Base-by-base conservation (phyloP, 2,329 filamentous ascomycete genomes). In the Aspergillus amoenus region DNA sequence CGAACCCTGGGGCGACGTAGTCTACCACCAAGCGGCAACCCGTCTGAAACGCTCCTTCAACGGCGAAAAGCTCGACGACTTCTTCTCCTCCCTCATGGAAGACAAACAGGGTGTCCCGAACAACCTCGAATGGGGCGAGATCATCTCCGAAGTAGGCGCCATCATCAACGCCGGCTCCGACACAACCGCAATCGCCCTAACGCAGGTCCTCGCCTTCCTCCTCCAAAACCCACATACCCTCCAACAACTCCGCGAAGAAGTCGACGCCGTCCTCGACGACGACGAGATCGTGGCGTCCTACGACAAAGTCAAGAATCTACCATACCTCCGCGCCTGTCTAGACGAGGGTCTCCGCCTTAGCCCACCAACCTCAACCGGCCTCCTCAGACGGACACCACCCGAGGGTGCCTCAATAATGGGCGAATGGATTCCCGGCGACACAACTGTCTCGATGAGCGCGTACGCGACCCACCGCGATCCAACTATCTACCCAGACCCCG, bases 61-160 rank as follows among this genome's bases (percentile, higher is more conserved):
- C 0, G 81, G 81, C 13, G 82, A 85, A 66, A 80, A 80, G 57
- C 72, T 84, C 0, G 77, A 82, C 51, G 83, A 85, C 61, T 84
- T 85, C 68, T 84, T 85, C 71, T 70, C 78, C 45, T 71, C 75
- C 0, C 66, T 85, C 11, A 81, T 85, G 78, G 78, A 79, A 24
- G 73, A 76, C 55, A 78, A 77, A 56, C 71, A 72, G 17, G 74
- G 76, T 0, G 62, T 68, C 5, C 68, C 73, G 0, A 70, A 77
- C 40, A 75, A 76, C 24, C 73, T 84, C 3, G 79, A 83, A 52
- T 82, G 76, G 76, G 82, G 82, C 24, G 82, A 86, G 66, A 80
- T 85, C 9, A 75, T 82, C 0, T 81, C 82, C 11, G 82, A 85
- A 61, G 70, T 82, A 8, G 50, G 52, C 8, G 60, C 62, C 8